Conservation (phyloP, 768 basidiomycete species). For the Epithele typhae region DNA sequence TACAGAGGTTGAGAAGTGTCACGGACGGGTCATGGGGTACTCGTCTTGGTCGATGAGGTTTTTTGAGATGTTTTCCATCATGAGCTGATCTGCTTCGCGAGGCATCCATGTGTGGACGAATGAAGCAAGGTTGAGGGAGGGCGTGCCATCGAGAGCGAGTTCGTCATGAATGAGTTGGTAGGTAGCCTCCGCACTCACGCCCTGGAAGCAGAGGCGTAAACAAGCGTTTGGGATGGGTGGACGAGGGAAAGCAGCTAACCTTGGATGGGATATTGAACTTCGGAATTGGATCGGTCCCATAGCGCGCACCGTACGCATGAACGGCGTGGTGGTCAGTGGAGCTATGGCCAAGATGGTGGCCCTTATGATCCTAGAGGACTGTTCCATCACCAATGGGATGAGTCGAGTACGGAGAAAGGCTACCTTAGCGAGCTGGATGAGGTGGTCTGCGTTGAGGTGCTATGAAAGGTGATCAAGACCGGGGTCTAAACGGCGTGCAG, state of each 20-base stretch:
- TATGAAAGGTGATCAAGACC: no score
- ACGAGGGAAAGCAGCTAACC: slow-evolving; percentile 28
- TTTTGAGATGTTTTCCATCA: slow-evolving; percentile 62
- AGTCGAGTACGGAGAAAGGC: slow-evolving; percentile 9
- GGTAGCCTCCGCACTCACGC: slow-evolving; percentile 45
- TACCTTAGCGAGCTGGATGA: slow-evolving; percentile 58
- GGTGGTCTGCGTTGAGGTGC: slow-evolving; percentile 65
- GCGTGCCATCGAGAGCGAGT: slow-evolving; percentile 49
- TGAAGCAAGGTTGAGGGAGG: slow-evolving; percentile 59
- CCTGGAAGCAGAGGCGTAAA: slow-evolving; percentile 30
- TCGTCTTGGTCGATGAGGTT: slow-evolving; percentile 71
- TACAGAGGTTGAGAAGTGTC: neutral
- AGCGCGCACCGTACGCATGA: slow-evolving; percentile 58
- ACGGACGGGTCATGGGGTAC: slow-evolving; percentile 53
- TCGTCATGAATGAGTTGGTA: slow-evolving; percentile 66
- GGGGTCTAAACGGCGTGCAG: no score
- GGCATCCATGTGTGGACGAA: slow-evolving; percentile 70
- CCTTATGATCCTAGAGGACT: slow-evolving; percentile 23
- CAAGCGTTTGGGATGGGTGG: neutral
- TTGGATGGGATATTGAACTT: slow-evolving; percentile 63
- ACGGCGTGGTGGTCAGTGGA: slow-evolving; percentile 27
- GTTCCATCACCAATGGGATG: neutral
- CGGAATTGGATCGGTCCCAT: slow-evolving; percentile 63
- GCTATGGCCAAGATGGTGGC: slow-evolving; percentile 33
- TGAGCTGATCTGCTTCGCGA: slow-evolving; percentile 45